A percentile compares a stretch with the other conserved stretches of the same genome.
phyloP scores from a whole-genome alignment of 345 rosid species.

The Anastatica hierochuntica region DNA sequence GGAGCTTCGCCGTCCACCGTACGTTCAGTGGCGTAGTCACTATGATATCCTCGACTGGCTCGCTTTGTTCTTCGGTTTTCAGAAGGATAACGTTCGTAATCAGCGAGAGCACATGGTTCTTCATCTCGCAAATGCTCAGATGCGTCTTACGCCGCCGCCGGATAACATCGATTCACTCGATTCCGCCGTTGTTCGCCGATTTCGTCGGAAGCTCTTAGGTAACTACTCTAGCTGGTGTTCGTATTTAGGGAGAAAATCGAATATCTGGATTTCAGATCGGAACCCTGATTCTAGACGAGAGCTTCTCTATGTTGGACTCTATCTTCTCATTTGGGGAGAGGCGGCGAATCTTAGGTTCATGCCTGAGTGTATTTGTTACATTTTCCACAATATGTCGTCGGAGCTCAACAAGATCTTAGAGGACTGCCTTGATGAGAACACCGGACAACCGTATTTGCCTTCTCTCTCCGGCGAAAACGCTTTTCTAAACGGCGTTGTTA shows the following conservation, averaged over 20 bases:
- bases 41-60: slow-evolving; percentile 91
- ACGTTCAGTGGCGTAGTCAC: slow-evolving; percentile 56
- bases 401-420: slow-evolving; percentile 81
- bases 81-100: slow-evolving; percentile 69
- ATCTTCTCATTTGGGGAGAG: slow-evolving; percentile 87
- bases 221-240: slow-evolving; percentile 90
- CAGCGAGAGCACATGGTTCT: slow-evolving; percentile 91
- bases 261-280: slow-evolving; percentile 85
- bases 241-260: slow-evolving; percentile 64
- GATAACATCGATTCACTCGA: slow-evolving; percentile 83
- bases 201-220: slow-evolving; percentile 55
- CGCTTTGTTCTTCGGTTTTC: slow-evolving; percentile 79
- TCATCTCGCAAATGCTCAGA: slow-evolving; percentile 91
- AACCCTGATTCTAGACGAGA: slow-evolving; percentile 59
- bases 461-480: slow-evolving; percentile 46
- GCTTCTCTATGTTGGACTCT: slow-evolving; percentile 61
- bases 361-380: slow-evolving; percentile 82
- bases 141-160: slow-evolving; percentile 91
- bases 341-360: slow-evolving; percentile 77
- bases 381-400: slow-evolving; percentile 83
- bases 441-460: slow-evolving; percentile 53
- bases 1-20: slow-evolving; percentile 67
- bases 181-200: slow-evolving; percentile 51
- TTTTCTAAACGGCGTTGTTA: slow-evolving; percentile 45
- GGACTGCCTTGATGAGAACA: slow-evolving; percentile 50